Evolutionary conservation across 1,139 yeast genomes (phyloP).

Genomic region (Hansenula anomala): DNA sequence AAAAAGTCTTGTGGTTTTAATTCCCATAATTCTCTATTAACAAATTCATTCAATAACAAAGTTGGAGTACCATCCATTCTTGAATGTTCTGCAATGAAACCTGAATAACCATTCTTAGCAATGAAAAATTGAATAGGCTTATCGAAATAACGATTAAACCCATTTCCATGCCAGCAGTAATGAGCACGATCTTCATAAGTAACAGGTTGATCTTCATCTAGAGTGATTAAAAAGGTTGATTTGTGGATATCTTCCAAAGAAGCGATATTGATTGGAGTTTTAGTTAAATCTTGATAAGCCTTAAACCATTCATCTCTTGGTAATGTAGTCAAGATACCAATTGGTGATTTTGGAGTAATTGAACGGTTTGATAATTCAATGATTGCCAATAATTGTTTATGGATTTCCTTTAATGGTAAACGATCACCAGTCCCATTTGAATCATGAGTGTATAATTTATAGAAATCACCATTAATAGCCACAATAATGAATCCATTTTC

Average conservation of each 20-base stretch:
- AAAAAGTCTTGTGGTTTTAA: constrained; percentile 34
- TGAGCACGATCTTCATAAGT: constrained; percentile 84
- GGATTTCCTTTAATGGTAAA: constrained; percentile 58
- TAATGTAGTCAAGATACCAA: constrained; percentile 79
- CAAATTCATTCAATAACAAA: constrained; percentile 76
- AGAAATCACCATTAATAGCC: constrained; percentile 73
- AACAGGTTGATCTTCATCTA: constrained; percentile 71
- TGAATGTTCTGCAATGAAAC: constrained; percentile 94
- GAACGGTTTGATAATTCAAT: constrained; percentile 36
- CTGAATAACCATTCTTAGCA: constrained; percentile 80
- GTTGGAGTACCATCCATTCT: constrained; percentile 99
- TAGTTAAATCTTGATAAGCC: constrained; percentile 53
- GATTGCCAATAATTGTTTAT: constrained; percentile 58
- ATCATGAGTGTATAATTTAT: constrained; percentile 69
- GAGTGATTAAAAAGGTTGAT: constrained; percentile 74
- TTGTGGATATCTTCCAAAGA: constrained; percentile 69
- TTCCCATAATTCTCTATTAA: constrained; percentile 53
- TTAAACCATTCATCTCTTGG: constrained; percentile 82
- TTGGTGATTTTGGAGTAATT: constrained; percentile 39
- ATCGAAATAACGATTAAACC: constrained; percentile 85
- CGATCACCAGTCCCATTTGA: constrained; percentile 40
- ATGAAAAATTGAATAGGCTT: constrained; percentile 87
- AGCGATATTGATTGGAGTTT: constrained; percentile 50
- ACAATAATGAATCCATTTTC: constrained; percentile 73
- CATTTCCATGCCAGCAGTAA: constrained; percentile 94